A percentile compares a stretch with the other conserved stretches of the same genome.
Conservation (phyloP, 305 asterid species). For the Euphrasia arctica region DNA sequence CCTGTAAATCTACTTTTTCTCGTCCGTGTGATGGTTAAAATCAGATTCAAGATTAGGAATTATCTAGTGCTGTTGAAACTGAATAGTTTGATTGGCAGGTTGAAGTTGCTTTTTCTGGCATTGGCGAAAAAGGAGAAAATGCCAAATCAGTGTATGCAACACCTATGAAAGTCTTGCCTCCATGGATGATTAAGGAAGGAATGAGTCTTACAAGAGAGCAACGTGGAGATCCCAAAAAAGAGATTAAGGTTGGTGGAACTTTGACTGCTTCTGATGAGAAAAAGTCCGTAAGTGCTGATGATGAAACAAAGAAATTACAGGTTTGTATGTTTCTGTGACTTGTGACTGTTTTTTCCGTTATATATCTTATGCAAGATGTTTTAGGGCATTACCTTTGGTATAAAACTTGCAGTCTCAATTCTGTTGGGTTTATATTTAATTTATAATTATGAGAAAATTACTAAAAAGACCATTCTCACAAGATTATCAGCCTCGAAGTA, state of each 20-base stretch:
- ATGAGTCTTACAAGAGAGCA: conserved; percentile 90
- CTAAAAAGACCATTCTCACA: not conserved
- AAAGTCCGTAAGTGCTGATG: conserved; percentile 37
- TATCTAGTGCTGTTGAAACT: not conserved
- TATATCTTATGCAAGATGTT: not conserved
- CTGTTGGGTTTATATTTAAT: conserved; percentile 1
- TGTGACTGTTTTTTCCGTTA: not conserved
- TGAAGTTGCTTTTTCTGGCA: conserved; percentile 81
- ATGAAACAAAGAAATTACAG: conserved; percentile 60
- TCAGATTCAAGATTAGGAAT: not conserved
- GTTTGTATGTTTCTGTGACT: conserved; percentile 27
- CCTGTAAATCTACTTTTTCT: not conserved
- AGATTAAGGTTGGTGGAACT: conserved; percentile 32
- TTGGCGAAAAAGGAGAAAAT: conserved; percentile 56
- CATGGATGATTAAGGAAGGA: conserved; percentile 92
- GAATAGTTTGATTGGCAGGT: conserved; percentile 42
- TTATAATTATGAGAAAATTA: not conserved
- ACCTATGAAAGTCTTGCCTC: conserved; percentile 79
- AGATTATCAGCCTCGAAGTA: not conserved
- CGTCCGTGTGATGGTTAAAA: not conserved
- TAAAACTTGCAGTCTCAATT: conserved; percentile 13
- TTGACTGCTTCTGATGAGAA: conserved; percentile 52
- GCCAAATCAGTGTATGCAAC: conserved; percentile 44
- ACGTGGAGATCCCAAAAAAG: conserved; percentile 59
- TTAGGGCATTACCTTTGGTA: not conserved